Base-by-base conservation (phyloP, 2,329 filamentous ascomycete species). In the Aspergillus ochraceoroseus region DNA sequence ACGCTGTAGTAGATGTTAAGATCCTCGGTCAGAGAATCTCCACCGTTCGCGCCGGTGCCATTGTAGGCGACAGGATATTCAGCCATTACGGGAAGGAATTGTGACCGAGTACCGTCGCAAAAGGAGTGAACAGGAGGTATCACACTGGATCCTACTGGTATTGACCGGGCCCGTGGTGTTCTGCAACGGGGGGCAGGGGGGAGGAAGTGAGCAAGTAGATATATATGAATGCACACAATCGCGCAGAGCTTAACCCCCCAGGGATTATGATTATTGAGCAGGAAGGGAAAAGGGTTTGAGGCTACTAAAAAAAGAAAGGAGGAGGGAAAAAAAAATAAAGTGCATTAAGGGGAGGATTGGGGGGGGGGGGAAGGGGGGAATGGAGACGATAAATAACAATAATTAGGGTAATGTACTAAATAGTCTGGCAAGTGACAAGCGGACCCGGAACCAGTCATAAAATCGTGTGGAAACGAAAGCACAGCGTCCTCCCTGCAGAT, bases 1-100 rank as follows among this genome's bases (percentile, higher is more conserved):
- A 57, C 58, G 56, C 87, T 77, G 69, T 94, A 95, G 67, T 79
- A 94, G 55, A 89, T 70, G 66, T 95, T 95, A 52, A 94, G 75
- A 65, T 95, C 78, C 50, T 85, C 69, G 1, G 70, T 70, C 44
- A 80, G 66, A 17, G 83, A 73, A 68, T 80, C 68, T 69, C 85
- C 85, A 49, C 85, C 85, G 19, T 43, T 31, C 6, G 31, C 26
- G 7, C 31, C 31, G 5, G 76, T 79, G 6, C 49, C 58, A 14
- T 87, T 86, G 67, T 81, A 85, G 14, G 75, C 68, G 26, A 76
- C 62, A 48, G 65, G 58, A 36, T 57, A 56, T 33, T 54, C 56
- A 23, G 63, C 56, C 64, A 67, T 66, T 29, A 67, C 66, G 27
- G 34, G 14, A 46, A 28, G n/a, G 20, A 9, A 37, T 18, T 33